Evolutionary conservation across 331 rosid genomes (phyloP).

Genomic region (Malus hybrid): DNA sequence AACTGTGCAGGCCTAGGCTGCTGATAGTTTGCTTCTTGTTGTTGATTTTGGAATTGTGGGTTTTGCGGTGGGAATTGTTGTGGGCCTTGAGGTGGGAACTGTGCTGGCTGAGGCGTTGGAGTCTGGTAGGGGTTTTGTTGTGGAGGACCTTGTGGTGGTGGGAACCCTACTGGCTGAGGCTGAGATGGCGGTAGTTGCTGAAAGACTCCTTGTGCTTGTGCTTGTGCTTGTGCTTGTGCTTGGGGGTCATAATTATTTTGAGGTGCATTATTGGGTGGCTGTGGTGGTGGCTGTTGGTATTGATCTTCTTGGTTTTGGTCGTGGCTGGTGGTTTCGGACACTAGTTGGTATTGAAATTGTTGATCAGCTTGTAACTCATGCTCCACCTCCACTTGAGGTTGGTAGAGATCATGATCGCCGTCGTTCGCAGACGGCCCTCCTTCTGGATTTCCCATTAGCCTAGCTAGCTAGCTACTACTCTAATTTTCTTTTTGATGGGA

Average conservation of each 20-base stretch:
- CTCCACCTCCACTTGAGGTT: background rate
- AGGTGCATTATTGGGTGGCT: background rate
- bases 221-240: background rate
- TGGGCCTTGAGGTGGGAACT: background rate
- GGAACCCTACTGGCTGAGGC: background rate
- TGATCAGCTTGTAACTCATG: background rate
- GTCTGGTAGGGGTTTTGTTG: background rate
- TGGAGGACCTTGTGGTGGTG: background rate
- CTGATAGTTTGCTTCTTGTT: background rate
- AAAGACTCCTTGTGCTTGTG: background rate
- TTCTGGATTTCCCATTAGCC: background rate
- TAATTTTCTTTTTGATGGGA: background rate
- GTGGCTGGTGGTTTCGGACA: background rate
- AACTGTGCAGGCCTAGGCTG: background rate
- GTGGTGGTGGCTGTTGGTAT: background rate
- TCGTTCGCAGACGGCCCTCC: background rate
- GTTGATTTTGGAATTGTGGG: background rate
- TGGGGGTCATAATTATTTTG: background rate
- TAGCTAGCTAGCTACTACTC: background rate
- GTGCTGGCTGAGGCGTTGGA: background rate
- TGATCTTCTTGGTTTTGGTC: background rate
- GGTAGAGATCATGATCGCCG: background rate
- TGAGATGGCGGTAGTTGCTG: background rate
- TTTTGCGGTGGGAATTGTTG: conserved; percentile 1
- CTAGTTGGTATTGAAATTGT: background rate